Evolutionary conservation across 306 rosid genomes (phyloP), one percentile per base, ranked within the genome.

Genomic region (Aeschynomene evenia): DNA sequence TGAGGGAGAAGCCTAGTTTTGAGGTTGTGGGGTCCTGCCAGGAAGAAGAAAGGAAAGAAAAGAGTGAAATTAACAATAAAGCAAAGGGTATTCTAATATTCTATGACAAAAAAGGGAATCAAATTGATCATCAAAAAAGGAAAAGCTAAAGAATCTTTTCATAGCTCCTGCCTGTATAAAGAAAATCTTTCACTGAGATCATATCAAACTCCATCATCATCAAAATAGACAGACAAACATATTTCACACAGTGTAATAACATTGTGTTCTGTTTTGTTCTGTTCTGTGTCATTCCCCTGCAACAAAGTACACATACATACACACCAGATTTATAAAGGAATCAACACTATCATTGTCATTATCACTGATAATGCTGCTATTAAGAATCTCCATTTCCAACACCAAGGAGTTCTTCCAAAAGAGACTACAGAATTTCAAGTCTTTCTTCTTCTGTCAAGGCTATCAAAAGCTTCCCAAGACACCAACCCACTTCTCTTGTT

Each of bases 391-490:
- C 74, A 79, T 93, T 79, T 88, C 86, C 76, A 80, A 39, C 71
- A 85, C 96, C 81, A 91, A 79, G 80, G 86, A 80, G 79, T 82
- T 95, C 76, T 79, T 95, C 75, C 82, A 70, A 29, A 91, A 77
- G 67, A 80, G 88, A 20, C 29, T 89, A 3, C 78, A 82, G 7
- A 84, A 42, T 56, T 68, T 91, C 72, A 95, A 81, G 82, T 87
- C 80, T 43, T 64, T 89, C 68, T 63, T 89, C 72, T 95, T 95
- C 82, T 81, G 87, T 40, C 68, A 62, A 0, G 54, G 58, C 33
- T 95, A 95, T 80, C 71, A 85, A 7, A 81, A 78, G 82, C 86
- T 95, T 28, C 97, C 99, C 2, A 87, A 91, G 79, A 71, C 85
- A 29, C 76, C 82, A 29, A 74, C 82, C 39, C 71, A 73, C 12